Evolutionary conservation across 371 early-diverging fungal genomes (phyloP).

Genomic region (Syncephalis plumigaleata): DNA sequence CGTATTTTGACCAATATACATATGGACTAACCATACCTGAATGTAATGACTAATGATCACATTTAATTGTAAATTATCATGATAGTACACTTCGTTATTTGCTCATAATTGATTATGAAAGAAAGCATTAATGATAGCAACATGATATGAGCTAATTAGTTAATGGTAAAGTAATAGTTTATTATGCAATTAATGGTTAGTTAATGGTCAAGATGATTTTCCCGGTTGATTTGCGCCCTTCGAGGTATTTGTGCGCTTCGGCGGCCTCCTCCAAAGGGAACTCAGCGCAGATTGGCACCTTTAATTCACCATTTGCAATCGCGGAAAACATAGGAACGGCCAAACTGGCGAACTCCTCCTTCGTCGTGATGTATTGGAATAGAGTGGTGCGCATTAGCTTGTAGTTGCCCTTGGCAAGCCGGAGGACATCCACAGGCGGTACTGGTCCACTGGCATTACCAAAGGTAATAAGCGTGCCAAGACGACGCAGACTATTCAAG

Average conservation of each 20-base stretch:
- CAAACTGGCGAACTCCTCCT: slow-evolving; percentile 48
- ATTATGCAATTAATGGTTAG: too few species aligned
- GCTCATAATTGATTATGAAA: too few species aligned
- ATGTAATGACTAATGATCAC: too few species aligned
- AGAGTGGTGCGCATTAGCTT: slow-evolving; percentile 63
- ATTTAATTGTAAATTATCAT: too few species aligned
- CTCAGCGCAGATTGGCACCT: slow-evolving; percentile 46
- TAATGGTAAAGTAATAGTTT: too few species aligned
- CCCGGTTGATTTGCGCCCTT: slow-evolving; percentile 55
- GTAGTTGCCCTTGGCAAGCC: slow-evolving; percentile 47
- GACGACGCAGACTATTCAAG: slow-evolving; percentile 44
- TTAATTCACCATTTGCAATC: slow-evolving; percentile 28
- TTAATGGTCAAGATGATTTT: slow-evolving; percentile 30
- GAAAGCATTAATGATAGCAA: too few species aligned
- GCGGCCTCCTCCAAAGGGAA: slow-evolving; percentile 55
- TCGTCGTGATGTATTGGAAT: slow-evolving; percentile 44
- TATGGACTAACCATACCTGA: too few species aligned
- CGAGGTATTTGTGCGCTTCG: slow-evolving; percentile 67
- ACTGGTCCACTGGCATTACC: slow-evolving; percentile 86
- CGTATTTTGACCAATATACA: too few species aligned
- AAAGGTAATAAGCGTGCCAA: slow-evolving; percentile 75
- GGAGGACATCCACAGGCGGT: slow-evolving; percentile 46
- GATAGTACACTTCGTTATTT: too few species aligned
- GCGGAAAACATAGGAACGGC: slow-evolving; percentile 36
- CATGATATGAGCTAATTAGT: too few species aligned